Percentiles rank a stretch among this genome's conserved stretches.
phyloP scores from a whole-genome alignment of 148 eudicot genomes.

The Rhododendron ferrugineum region DNA sequence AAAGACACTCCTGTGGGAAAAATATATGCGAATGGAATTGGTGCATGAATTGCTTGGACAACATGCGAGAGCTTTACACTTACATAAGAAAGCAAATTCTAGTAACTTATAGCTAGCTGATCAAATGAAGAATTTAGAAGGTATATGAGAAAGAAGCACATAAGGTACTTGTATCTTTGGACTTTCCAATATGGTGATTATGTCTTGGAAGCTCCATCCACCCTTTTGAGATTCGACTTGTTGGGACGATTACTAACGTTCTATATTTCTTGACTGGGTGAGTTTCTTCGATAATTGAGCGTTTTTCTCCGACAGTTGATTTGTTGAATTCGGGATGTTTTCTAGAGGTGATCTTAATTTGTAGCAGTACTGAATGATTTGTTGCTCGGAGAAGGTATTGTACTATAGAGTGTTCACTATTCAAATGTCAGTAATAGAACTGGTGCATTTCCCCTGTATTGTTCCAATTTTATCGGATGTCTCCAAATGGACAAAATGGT shows the following conservation, averaged over 20 bases:
- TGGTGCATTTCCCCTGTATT: neutral
- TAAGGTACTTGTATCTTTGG: neutral
- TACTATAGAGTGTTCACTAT: neutral
- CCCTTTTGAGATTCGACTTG: neutral
- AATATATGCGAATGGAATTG: slow-evolving; percentile 16
- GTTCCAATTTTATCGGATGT: neutral
- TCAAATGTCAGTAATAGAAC: neutral
- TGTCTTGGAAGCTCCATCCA: neutral
- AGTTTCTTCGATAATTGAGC: neutral
- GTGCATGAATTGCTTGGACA: slow-evolving; percentile 4
- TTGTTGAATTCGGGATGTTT: neutral
- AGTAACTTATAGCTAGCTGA: neutral
- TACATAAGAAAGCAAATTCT: neutral
- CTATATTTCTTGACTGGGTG: neutral
- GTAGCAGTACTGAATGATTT: neutral
- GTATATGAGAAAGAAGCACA: neutral
- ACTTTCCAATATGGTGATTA: neutral
- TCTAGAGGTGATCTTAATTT: neutral
- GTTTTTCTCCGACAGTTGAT: neutral
- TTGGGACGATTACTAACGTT: neutral
- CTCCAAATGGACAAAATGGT: neutral
- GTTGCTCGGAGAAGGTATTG: neutral
- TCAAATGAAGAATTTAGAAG: no score
- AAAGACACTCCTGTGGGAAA: slow-evolving; percentile 20
- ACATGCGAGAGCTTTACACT: neutral